Base-by-base conservation (phyloP, 257 asterid species). In the Mentha longifolia region DNA sequence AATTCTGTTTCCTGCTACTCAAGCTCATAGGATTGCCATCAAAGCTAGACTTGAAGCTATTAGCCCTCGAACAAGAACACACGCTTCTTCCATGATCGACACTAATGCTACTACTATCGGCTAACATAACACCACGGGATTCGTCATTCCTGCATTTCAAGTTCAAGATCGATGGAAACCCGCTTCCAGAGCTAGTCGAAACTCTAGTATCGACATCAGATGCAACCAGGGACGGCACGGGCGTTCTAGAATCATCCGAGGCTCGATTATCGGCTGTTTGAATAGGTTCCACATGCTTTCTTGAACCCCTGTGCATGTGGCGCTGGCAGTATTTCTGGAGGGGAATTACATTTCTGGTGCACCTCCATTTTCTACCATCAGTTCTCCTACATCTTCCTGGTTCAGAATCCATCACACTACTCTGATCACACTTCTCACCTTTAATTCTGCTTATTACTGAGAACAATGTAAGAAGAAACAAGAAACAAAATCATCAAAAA, bases 331-430 rank as follows among this genome's bases (percentile, higher is more conserved):
- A 90, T 71, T 90, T 90, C 76, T 88, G 79, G 52, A 61, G 43
- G 8, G 83, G 80, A 63, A 90, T 35, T 22, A 70, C 90, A 6
- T 61, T 72, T 54, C 75, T 71, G 70, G 78, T 73, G 80, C 97
- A 90, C 88, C 97, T 88, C 97, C 97, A 90, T 67, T 85, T 89
- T 76, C 87, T 82, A 49, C 96, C 95, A 77, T 90, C 92, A 6
- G 92, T 90, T 83, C 92, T 83, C 74, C 85, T 74, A 78, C 96
- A 90, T 80, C 96, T 83, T 13, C 85, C 90, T 12, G 86, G 89
- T 55, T 90, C 90, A 72, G 89, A 65, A 71, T 88, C 93, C 85
- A 77, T 82, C 82, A 57, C 73, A 59, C 75, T 73, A 15, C 71
- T 56, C 43, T 70, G 68, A 74, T 76, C 81, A 62, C 67, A 73